A percentile compares a stretch with the other conserved stretches of the same genome.
phyloP scores from a whole-genome alignment of 805 yeast genomes.

The Torulaspora quercuum region DNA sequence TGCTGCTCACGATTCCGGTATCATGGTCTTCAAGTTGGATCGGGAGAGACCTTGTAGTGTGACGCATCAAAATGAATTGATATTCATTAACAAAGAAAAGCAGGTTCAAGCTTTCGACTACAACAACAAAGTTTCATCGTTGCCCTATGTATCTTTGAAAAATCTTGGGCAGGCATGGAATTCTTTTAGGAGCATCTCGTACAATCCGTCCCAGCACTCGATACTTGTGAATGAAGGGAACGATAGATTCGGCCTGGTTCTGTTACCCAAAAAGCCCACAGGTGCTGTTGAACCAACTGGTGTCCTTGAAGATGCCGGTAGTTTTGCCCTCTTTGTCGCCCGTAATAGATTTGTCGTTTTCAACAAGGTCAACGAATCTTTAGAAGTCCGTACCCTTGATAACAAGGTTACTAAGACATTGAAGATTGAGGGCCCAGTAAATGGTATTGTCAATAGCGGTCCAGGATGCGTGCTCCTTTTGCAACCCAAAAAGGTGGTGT shows the following conservation, averaged over 20 bases:
- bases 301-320: constrained; percentile 73
- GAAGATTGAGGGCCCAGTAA: constrained; percentile 61
- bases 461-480: constrained; percentile 81
- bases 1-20: constrained; percentile 95
- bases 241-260: constrained; percentile 67
- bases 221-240: constrained; percentile 70
- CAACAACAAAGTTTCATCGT: constrained; percentile 55
- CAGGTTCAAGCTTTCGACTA: constrained; percentile 81
- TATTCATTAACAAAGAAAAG: constrained; percentile 76
- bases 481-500: constrained; percentile 66
- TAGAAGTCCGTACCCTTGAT: constrained; percentile 79
- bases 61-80: constrained; percentile 77
- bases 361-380: constrained; percentile 55
- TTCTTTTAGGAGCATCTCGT: constrained; percentile 77
- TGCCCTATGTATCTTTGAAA: constrained; percentile 80
- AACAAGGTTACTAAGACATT: constrained; percentile 80
- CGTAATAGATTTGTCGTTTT: constrained; percentile 91
- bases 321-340: constrained; percentile 85
- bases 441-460: constrained; percentile 71
- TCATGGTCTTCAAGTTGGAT: constrained; percentile 94
- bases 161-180: constrained; percentile 84
- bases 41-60: constrained; percentile 78
- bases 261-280: constrained; percentile 78
- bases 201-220: constrained; percentile 89
- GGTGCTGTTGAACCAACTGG: constrained; percentile 95